Percentiles rank a stretch among this genome's conserved stretches.
These are phyloP conservation scores for Lepiota venenata DNA, from an alignment of 768 basidiomycete species.

Conservation along the genomic window DNA sequence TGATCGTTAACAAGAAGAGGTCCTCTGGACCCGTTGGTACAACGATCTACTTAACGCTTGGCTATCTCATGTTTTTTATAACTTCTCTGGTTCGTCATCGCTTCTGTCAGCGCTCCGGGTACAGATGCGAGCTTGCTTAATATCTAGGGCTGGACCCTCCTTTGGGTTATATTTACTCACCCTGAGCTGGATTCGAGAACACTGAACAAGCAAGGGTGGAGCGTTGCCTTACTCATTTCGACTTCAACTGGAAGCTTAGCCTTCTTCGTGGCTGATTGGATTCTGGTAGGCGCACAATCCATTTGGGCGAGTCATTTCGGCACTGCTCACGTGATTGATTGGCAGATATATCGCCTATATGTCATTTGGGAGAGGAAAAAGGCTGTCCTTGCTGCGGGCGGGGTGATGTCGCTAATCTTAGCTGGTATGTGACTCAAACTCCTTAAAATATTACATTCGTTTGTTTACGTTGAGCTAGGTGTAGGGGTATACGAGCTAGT, in stretches of 20 bases:
- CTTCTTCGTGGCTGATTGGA: neutral
- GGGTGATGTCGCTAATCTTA: neutral
- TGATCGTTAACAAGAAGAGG: too few relatives aligned
- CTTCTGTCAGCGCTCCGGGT: too few relatives aligned
- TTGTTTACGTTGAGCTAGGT: neutral
- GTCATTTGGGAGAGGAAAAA: neutral
- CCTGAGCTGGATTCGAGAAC: neutral
- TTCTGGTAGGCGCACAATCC: neutral
- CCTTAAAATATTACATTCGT: neutral
- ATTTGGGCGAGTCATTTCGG: neutral
- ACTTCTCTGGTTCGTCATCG: neutral
- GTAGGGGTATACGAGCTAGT: too few relatives aligned
- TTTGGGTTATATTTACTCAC: conserved; percentile 1
- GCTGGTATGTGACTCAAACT: neutral
- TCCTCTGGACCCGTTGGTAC: neutral
- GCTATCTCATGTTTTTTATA: neutral
- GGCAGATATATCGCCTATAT: conserved; percentile 2
- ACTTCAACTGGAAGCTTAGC: neutral
- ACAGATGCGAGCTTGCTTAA: too few relatives aligned
- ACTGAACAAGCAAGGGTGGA: neutral
- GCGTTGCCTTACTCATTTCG: neutral
- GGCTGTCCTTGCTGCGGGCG: neutral
- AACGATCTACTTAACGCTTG: neutral
- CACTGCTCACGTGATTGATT: too few relatives aligned
- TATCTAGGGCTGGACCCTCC: neutral